Evolutionary conservation across 495 filamentous ascomycete species (phyloP).

Genomic region (Xylona heveae): DNA sequence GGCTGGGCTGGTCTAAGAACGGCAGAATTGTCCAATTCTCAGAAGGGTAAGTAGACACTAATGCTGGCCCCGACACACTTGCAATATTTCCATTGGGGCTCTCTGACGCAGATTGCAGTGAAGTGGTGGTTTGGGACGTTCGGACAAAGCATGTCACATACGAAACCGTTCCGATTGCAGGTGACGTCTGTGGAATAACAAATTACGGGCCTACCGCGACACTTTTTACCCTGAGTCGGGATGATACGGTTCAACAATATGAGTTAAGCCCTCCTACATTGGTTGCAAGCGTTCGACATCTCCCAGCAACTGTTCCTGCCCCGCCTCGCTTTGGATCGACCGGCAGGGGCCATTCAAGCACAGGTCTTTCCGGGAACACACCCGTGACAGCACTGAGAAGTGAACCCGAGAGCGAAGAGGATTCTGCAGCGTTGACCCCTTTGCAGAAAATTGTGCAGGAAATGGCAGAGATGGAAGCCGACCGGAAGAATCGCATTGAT

Average conservation of each 20-base stretch:
- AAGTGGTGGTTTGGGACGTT: conserved; percentile 92
- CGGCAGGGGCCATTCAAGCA: conserved; percentile 21
- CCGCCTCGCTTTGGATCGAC: conserved; percentile 54
- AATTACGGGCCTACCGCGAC: conserved; percentile 77
- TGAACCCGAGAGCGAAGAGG: conserved; percentile 42
- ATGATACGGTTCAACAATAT: conserved; percentile 83
- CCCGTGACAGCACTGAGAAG: conserved; percentile 31
- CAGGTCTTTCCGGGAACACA: conserved; percentile 16
- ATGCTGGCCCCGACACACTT: not conserved
- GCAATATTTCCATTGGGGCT: too few species aligned
- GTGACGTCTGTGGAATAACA: conserved; percentile 58
- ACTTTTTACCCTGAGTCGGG: conserved; percentile 80
- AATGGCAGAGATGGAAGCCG: conserved; percentile 30
- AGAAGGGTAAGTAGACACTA: conserved; percentile 50
- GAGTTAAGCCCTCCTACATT: conserved; percentile 67
- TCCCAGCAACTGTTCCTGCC: too few species aligned
- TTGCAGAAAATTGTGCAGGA: conserved; percentile 41
- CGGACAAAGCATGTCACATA: conserved; percentile 85
- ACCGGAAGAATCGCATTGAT: conserved; percentile 31
- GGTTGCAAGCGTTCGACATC: conserved; percentile 68
- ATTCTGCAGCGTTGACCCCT: conserved; percentile 42
- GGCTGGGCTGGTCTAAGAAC: conserved; percentile 97
- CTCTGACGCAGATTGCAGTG: too few species aligned
- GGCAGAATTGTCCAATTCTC: conserved; percentile 84
- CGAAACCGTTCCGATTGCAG: conserved; percentile 68